Evolutionary conservation across 352 stramenopile species (phyloP).

Genomic region (Phytophthora agathidicida): DNA sequence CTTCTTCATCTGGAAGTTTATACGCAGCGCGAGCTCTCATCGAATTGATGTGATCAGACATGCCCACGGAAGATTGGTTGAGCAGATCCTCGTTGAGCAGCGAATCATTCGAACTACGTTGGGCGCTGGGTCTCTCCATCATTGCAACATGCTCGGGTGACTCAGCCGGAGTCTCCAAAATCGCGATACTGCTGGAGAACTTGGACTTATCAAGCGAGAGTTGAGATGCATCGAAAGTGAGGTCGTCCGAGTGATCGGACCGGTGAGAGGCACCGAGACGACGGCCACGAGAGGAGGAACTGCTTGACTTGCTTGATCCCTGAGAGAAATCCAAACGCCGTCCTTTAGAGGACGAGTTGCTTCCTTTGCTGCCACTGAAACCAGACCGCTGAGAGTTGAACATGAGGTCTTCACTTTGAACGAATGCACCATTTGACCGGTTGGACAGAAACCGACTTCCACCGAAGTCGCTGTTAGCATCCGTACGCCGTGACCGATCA

Average conservation of each 20-base stretch:
- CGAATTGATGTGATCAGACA: slow-evolving; percentile 48
- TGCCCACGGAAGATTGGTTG: slow-evolving; percentile 42
- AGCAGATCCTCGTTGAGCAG: slow-evolving; percentile 56
- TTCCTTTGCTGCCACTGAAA: slow-evolving; percentile 14
- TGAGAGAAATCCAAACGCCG: slow-evolving; percentile 12
- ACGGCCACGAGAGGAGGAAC: slow-evolving; percentile 4
- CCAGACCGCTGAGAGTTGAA: slow-evolving; percentile 27
- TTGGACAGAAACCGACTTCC: slow-evolving; percentile 23
- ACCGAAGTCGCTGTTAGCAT: slow-evolving; percentile 26
- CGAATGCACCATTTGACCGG: slow-evolving; percentile 25
- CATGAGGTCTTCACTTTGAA: slow-evolving; percentile 32
- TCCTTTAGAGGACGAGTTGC: slow-evolving; percentile 5
- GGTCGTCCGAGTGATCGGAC: slow-evolving; percentile 11
- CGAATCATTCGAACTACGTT: slow-evolving; percentile 32
- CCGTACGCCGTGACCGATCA: slow-evolving; percentile 14
- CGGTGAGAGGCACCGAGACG: slow-evolving; percentile 18
- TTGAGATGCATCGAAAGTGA: slow-evolving; percentile 35
- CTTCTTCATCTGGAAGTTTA: slow-evolving; percentile 40
- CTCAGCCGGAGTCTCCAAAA: slow-evolving; percentile 30
- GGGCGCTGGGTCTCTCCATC: slow-evolving; percentile 37
- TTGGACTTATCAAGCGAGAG: slow-evolving; percentile 34
- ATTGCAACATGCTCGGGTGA: slow-evolving; percentile 36
- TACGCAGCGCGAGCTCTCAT: slow-evolving; percentile 32
- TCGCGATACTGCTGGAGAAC: slow-evolving; percentile 35
- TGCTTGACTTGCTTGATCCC: slow-evolving; percentile 17